Percentiles rank a stretch among this genome's conserved stretches.
Conservation (phyloP, 2,329 filamentous ascomycete genomes). For the Sclerotinia spermophila region DNA sequence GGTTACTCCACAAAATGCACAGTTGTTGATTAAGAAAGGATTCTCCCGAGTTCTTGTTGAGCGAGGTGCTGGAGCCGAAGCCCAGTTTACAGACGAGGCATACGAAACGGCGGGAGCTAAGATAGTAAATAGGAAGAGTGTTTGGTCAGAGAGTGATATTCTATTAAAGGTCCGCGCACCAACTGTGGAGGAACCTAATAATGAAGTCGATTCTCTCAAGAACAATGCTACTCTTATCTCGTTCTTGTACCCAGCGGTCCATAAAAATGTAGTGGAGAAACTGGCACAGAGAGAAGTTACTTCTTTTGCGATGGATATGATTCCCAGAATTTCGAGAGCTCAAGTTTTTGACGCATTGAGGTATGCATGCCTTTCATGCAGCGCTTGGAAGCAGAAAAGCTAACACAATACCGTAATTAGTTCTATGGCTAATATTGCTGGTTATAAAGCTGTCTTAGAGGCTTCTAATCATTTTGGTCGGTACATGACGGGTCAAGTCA, state of each 20-base stretch:
- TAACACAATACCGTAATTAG: constrained; percentile 41
- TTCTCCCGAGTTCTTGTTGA: constrained; percentile 75
- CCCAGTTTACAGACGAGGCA: constrained; percentile 72
- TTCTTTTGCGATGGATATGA: constrained; percentile 87
- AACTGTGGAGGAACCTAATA: constrained; percentile 51
- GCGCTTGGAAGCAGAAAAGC: constrained; percentile 18
- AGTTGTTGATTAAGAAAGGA: constrained; percentile 79
- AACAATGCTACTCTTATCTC: constrained; percentile 73
- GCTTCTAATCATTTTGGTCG: constrained; percentile 86
- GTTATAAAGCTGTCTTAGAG: constrained; percentile 87
- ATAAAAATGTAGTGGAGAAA: constrained; percentile 69
- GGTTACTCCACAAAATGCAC: constrained; percentile 78
- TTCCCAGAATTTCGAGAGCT: constrained; percentile 83
- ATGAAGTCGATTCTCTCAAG: constrained; percentile 66
- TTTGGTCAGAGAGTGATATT: constrained; percentile 75
- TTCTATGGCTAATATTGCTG: constrained; percentile 92
- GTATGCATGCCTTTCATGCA: constrained; percentile 20
- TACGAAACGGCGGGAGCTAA: constrained; percentile 77
- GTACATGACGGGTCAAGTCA: constrained; percentile 85
- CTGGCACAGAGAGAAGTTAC: constrained; percentile 69
- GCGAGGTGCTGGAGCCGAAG: constrained; percentile 71
- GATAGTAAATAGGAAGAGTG: constrained; percentile 62
- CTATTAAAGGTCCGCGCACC: constrained; percentile 81
- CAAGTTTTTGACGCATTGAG: constrained; percentile 81
- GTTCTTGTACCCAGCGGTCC: constrained; percentile 79